Evolutionary conservation across 1,284 basidiomycete species (phyloP).

Genomic region (Apiotrichum veenhuisii): DNA sequence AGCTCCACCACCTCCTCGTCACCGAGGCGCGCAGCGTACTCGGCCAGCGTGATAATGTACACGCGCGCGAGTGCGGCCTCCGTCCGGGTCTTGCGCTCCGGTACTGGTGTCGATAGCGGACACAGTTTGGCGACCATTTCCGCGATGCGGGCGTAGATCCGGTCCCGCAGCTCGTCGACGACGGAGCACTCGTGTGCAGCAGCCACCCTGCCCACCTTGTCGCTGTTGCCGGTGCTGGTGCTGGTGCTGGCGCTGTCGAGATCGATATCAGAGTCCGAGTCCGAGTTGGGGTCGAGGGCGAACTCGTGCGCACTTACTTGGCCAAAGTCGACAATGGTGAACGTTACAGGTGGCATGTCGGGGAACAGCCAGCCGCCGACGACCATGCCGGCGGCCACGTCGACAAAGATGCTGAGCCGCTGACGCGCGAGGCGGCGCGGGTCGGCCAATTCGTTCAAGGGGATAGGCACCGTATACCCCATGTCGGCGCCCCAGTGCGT

Average conservation of each 20-base stretch:
- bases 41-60: neutral
- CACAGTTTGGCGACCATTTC: neutral
- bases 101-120: neutral
- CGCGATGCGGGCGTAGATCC: neutral
- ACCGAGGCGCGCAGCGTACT: neutral
- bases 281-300: neutral
- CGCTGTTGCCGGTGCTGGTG: no score
- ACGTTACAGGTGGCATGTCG: neutral
- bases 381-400: neutral
- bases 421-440: neutral
- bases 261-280: no score
- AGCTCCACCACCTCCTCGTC: neutral
- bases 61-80: neutral
- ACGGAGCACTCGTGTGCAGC: no score
- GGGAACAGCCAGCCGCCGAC: conserved; percentile 4
- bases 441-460: neutral
- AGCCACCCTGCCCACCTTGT: no score
- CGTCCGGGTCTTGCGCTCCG: neutral
- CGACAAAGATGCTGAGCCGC: neutral
- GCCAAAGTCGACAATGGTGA: neutral
- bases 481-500: neutral
- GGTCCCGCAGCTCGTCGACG: neutral
- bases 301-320: neutral
- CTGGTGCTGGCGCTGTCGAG: neutral
- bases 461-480: neutral